phyloP scores from a whole-genome alignment of 2,329 filamentous ascomycete species.

The Arachnomyces sp. region DNA sequence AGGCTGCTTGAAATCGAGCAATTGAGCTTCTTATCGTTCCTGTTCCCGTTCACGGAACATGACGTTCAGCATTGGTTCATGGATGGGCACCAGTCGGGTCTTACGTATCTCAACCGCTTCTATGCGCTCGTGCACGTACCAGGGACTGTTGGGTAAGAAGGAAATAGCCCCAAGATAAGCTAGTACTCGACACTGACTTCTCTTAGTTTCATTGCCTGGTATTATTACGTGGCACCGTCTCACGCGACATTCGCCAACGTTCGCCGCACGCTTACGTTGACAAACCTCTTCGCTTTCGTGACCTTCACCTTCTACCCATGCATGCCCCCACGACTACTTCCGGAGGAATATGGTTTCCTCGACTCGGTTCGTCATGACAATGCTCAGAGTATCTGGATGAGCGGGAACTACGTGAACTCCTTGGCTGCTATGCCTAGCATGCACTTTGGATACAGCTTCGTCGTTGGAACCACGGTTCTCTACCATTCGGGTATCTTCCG shows the following conservation, averaged over 20 bases:
- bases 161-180: background rate
- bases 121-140: constrained; percentile 46
- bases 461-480: constrained; percentile 46
- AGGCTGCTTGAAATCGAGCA: constrained; percentile 38
- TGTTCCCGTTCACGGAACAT: constrained; percentile 35
- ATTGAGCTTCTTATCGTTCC: constrained; percentile 29
- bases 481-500: constrained; percentile 45
- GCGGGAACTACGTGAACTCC: constrained; percentile 50
- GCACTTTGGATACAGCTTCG: constrained; percentile 50
- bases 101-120: constrained; percentile 42
- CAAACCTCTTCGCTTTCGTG: constrained; percentile 53
- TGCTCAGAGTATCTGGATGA: constrained; percentile 47
- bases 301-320: constrained; percentile 57
- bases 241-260: constrained; percentile 48
- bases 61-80: constrained; percentile 40
- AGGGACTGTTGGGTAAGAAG: constrained; percentile 40
- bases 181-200: constrained; percentile 12
- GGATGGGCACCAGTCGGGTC: constrained; percentile 30
- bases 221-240: constrained; percentile 32
- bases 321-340: constrained; percentile 55
- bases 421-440: constrained; percentile 52
- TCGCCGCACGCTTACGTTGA: constrained; percentile 53
- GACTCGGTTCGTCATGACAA: constrained; percentile 52
- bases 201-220: constrained; percentile 37
- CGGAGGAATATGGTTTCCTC: constrained; percentile 52